A percentile compares a stretch with the other conserved stretches of the same genome.
These are phyloP conservation scores for Aureobasidium sp. DNA, from an alignment of 2,329 filamentous ascomycete species.

Conservation along the genomic window DNA sequence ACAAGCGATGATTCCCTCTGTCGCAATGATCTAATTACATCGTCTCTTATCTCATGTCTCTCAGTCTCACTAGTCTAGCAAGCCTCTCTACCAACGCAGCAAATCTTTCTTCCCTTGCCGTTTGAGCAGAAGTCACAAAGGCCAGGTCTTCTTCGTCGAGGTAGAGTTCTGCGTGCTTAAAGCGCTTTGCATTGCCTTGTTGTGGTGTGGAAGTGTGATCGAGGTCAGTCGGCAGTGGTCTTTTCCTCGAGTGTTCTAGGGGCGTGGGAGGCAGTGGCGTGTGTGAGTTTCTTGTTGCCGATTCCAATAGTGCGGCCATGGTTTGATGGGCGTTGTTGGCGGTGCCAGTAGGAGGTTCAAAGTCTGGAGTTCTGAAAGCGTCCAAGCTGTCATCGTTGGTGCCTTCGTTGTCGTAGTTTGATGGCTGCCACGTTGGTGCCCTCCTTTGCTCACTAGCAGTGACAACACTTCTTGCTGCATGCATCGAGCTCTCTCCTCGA, in stretches of 20 bases:
- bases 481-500: background rate
- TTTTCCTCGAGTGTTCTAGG: background rate
- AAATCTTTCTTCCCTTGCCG: background rate
- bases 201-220: background rate
- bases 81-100: conserved; percentile 4
- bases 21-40: too few species aligned
- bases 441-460: background rate
- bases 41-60: background rate
- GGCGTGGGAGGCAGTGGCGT: background rate
- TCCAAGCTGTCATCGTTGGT: background rate
- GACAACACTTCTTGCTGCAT: background rate
- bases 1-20: too few species aligned
- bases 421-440: too few species aligned
- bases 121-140: background rate
- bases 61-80: conserved; percentile 3
- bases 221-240: background rate
- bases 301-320: background rate
- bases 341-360: background rate
- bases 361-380: background rate
- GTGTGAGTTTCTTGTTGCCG: background rate
- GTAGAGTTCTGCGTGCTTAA: conserved; percentile 9
- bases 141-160: conserved; percentile 9
- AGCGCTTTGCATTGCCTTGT: background rate
- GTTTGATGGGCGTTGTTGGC: background rate
- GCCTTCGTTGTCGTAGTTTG: background rate